phyloP scores from a whole-genome alignment of 352 stramenopile species.

The Globisporangium mamillatum region DNA sequence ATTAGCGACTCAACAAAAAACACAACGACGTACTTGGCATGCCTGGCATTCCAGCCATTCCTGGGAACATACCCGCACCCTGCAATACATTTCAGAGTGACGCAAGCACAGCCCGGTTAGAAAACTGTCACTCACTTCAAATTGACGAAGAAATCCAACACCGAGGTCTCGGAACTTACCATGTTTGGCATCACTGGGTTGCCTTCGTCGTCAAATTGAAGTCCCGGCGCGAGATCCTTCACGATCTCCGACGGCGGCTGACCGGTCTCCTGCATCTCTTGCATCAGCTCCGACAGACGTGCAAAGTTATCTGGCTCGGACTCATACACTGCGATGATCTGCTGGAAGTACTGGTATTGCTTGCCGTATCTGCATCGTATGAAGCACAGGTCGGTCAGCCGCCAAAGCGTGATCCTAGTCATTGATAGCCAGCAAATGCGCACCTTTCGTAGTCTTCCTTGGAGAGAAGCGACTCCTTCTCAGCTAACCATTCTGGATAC shows the following conservation, averaged over 20 bases:
- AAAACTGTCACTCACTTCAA: conserved; percentile 1
- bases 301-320: conserved; percentile 95
- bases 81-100: conserved; percentile 17
- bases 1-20: not conserved
- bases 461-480: conserved; percentile 88
- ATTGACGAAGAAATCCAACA: not conserved
- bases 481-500: conserved; percentile 96
- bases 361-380: conserved; percentile 81
- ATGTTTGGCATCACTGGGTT: conserved; percentile 96
- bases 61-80: conserved; percentile 74
- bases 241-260: conserved; percentile 97
- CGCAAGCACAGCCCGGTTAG: not conserved
- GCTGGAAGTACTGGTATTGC: conserved; percentile 98
- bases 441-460: conserved; percentile 91
- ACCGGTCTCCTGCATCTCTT: conserved; percentile 93
- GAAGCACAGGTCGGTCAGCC: not conserved
- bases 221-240: conserved; percentile 95
- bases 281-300: conserved; percentile 96
- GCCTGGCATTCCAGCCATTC: conserved; percentile 80
- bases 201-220: conserved; percentile 75
- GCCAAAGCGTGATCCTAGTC: not conserved
- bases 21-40: conserved; percentile 57
- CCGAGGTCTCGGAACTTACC: conserved; percentile 27
- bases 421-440: not conserved
- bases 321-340: conserved; percentile 96